Evolutionary conservation across 371 early-diverging fungal genomes (phyloP).

Genomic region (Syncephalastrum sp.): DNA sequence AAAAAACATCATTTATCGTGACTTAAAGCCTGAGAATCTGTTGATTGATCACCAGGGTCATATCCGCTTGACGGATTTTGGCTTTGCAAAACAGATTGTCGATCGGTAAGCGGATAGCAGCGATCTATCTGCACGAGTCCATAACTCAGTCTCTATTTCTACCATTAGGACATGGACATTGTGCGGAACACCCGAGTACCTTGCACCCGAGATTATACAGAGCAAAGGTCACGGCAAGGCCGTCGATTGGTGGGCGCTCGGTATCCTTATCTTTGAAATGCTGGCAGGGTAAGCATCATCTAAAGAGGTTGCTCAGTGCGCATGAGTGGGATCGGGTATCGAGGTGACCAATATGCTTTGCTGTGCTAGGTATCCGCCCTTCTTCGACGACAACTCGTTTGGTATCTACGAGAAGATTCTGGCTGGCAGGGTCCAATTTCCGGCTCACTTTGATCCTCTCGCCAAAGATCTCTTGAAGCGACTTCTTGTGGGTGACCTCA

Average conservation of each 20-base stretch:
- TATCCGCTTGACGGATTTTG: slow-evolving; percentile 95
- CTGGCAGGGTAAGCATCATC: slow-evolving; percentile 66
- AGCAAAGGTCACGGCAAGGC: slow-evolving; percentile 95
- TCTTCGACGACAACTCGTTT: slow-evolving; percentile 93
- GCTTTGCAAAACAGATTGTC: slow-evolving; percentile 77
- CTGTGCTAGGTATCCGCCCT: slow-evolving; percentile 81
- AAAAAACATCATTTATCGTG: slow-evolving; percentile 87
- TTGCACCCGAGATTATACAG: slow-evolving; percentile 98
- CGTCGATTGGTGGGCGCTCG: slow-evolving; percentile 99
- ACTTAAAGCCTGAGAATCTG: slow-evolving; percentile 87
- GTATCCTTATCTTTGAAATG: slow-evolving; percentile 97
- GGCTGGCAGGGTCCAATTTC: slow-evolving; percentile 85
- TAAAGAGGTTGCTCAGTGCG: not conserved
- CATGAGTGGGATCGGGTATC: not conserved
- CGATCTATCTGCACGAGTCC: not conserved
- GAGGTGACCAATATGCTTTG: not conserved
- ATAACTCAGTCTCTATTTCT: slow-evolving; percentile 26
- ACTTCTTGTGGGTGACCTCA: slow-evolving; percentile 86
- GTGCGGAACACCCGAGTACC: slow-evolving; percentile 98
- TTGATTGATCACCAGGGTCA: slow-evolving; percentile 86
- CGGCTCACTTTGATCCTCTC: slow-evolving; percentile 84
- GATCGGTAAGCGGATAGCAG: slow-evolving; percentile 33
- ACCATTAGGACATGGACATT: slow-evolving; percentile 81
- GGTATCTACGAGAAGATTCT: slow-evolving; percentile 95
- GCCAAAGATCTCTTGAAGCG: slow-evolving; percentile 93